Evolutionary conservation across 306 rosid genomes (phyloP), one percentile per base, ranked within the genome.

Genomic region (Vigna angularis): DNA sequence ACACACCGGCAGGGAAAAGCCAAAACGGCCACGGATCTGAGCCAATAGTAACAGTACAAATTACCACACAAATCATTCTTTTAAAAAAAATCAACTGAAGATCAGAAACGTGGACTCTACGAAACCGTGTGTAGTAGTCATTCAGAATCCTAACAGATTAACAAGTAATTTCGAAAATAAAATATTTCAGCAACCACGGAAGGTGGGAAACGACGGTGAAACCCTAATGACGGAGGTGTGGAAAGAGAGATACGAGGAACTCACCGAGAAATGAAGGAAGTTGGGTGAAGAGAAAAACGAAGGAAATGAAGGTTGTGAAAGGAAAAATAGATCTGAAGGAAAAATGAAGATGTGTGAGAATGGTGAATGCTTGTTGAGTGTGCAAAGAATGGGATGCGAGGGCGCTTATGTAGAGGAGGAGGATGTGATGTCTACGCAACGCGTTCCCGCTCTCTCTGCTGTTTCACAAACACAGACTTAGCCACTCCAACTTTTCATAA

Each of bases 391-490:
- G 22, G 32, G 9, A 47, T 44, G 34, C 42, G 49, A 52, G 26
- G 55, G 74, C 34, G 84, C 81, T 83, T 83, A 87, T 71, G 87
- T 74, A 81, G 88, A 82, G 47, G 47, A 9, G 30, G 52, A 68
- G 44, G 58, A 45, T 10, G 57, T 74, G 57, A 70, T 81, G 78
- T 72, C 84, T 73, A 72, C 87, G 88, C 80, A 40, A 74, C 91
- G 91, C 87, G 88, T 81, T 73, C 84, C 84, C 84, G 79, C 84
- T 80, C 61, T 73, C 34, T 49, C 38, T 73, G 58, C 52, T 18
- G 48, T 75, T 75, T 63, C 56, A 17, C 55, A 17, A n/a, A 59
- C 66, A 6, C 42, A 44, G n/a, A 30, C 51, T 4, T 18, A 9
- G 3, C 6, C 72, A 2, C 32, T 66, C 22, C 40, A 6, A 12